Evolutionary conservation across 2,329 filamentous ascomycete genomes (phyloP).

Genomic region (Xylaria sp.): DNA sequence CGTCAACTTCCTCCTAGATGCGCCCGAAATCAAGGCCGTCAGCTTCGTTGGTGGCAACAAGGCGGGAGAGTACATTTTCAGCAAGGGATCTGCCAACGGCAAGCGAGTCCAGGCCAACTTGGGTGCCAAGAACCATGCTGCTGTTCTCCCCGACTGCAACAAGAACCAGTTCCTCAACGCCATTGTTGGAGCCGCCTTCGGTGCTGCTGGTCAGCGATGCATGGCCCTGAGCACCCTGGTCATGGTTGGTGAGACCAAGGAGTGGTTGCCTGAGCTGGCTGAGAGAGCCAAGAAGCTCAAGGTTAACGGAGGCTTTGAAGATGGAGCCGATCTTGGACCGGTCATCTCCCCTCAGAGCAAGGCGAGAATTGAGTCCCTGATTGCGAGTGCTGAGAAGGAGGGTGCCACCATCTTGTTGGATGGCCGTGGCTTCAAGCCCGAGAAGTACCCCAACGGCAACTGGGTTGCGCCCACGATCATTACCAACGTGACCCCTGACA

Average conservation of each 20-base stretch:
- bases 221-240: slow-evolving; percentile 83
- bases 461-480: slow-evolving; percentile 82
- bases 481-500: slow-evolving; percentile 69
- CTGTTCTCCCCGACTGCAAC: slow-evolving; percentile 79
- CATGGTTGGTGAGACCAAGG: slow-evolving; percentile 77
- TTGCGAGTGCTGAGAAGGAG: slow-evolving; percentile 71
- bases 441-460: slow-evolving; percentile 80
- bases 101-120: slow-evolving; percentile 86
- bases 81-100: slow-evolving; percentile 72
- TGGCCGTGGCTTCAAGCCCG: slow-evolving; percentile 66
- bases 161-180: slow-evolving; percentile 86
- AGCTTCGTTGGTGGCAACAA: slow-evolving; percentile 84
- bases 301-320: slow-evolving; percentile 76
- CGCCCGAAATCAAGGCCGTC: slow-evolving; percentile 78
- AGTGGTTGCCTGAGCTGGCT: slow-evolving; percentile 74
- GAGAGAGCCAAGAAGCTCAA: slow-evolving; percentile 67
- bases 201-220: slow-evolving; percentile 77
- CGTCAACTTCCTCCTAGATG: slow-evolving; percentile 81
- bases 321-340: slow-evolving; percentile 72
- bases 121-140: slow-evolving; percentile 84
- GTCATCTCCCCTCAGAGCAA: slow-evolving; percentile 77
- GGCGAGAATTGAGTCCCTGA: slow-evolving; percentile 69
- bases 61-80: slow-evolving; percentile 82
- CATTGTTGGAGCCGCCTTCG: slow-evolving; percentile 77
- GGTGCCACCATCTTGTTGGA: slow-evolving; percentile 79